Percentiles rank a stretch among this genome's conserved stretches.
These are phyloP conservation scores for Tetragonia tetragonoides DNA, from an alignment of 148 eudicot species.

Conservation along the genomic window DNA sequence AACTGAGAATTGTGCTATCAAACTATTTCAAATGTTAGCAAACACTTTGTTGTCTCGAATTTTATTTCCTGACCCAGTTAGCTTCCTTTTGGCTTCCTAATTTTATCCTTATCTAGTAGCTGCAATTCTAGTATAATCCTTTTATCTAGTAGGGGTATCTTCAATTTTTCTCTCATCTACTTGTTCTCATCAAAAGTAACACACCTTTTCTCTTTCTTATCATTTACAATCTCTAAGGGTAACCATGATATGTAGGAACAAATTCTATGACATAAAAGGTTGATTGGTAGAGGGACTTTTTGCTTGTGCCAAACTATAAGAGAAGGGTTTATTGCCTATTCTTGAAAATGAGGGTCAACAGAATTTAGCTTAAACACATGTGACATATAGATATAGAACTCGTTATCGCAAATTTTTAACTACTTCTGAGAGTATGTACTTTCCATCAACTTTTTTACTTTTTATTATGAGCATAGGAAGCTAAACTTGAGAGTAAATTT, in stretches of 20 bases:
- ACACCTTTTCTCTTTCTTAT: background rate
- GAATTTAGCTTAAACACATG: too few species aligned
- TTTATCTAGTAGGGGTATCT: background rate
- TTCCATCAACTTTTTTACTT: too few species aligned
- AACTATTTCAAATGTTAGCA: background rate
- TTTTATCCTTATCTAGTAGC: slow-evolving; percentile 11
- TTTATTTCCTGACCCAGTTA: slow-evolving; percentile 20
- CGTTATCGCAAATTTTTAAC: too few species aligned
- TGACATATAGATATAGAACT: too few species aligned
- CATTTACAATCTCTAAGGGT: background rate
- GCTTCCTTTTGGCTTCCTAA: slow-evolving; percentile 6
- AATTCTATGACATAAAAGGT: background rate
- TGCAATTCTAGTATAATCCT: too few species aligned
- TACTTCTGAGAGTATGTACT: too few species aligned
- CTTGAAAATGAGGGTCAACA: too few species aligned
- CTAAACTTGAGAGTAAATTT: too few species aligned
- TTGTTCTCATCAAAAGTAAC: background rate
- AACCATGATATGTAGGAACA: slow-evolving; percentile 13
- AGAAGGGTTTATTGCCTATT: too few species aligned
- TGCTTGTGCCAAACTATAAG: background rate
- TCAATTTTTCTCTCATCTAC: background rate
- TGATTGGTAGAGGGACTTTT: background rate
- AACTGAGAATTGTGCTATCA: background rate
- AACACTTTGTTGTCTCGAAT: slow-evolving; percentile 14
- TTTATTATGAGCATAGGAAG: too few species aligned